These are phyloP conservation scores for Leccinum boreale DNA, from an alignment of 768 basidiomycete species.

Conservation along the genomic window DNA sequence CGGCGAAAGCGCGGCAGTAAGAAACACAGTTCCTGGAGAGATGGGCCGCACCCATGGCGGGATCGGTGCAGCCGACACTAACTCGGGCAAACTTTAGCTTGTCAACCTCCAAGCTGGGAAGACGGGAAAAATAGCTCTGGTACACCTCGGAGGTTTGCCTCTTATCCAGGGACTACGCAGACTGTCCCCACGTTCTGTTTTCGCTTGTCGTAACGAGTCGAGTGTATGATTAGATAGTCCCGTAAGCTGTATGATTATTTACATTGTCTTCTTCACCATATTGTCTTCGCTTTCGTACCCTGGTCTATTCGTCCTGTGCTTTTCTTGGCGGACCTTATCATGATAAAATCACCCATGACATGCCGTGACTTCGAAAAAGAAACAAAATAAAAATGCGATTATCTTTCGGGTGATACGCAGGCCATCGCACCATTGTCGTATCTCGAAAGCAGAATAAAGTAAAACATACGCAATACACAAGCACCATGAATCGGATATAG, in stretches of 20 bases:
- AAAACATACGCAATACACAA: slow-evolving; percentile 30
- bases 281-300: not conserved
- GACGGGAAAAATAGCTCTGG: slow-evolving; percentile 36
- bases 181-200: not conserved
- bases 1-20: slow-evolving; percentile 46
- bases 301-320: not conserved
- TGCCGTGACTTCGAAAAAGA: not conserved
- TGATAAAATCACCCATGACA: not conserved
- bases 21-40: slow-evolving; percentile 43
- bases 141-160: not conserved
- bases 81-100: slow-evolving; percentile 39
- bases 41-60: slow-evolving; percentile 44
- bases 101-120: slow-evolving; percentile 48
- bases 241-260: not conserved
- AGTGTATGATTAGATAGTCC: slow-evolving; percentile 26
- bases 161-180: not conserved
- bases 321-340: not conserved
- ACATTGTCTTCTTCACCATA: slow-evolving; percentile 11
- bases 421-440: slow-evolving; percentile 7
- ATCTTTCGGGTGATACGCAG: slow-evolving; percentile 16
- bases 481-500: slow-evolving; percentile 18
- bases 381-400: slow-evolving; percentile 21
- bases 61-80: slow-evolving; percentile 35
- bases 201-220: slow-evolving; percentile 7
- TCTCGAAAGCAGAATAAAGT: slow-evolving; percentile 29